Evolutionary conservation across 2,329 filamentous ascomycete species (phyloP).

Genomic region (Ilyonectria destructans): DNA sequence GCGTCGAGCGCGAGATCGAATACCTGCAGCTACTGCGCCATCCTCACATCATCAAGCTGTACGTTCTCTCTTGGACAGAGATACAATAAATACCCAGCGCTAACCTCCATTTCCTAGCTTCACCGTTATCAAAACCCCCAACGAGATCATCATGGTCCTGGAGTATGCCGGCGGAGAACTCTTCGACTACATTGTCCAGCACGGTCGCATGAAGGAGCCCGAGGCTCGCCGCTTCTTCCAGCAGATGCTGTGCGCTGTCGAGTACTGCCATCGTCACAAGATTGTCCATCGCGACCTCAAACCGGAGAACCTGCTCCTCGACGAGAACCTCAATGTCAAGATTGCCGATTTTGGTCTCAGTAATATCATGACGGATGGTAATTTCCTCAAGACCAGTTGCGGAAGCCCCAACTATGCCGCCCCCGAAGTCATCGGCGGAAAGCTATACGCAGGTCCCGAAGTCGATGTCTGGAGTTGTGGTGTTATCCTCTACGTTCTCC

Average conservation of each 20-base stretch:
- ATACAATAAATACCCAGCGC: background rate
- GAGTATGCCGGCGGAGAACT: constrained; percentile 97
- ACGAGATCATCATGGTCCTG: constrained; percentile 98
- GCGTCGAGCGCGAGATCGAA: constrained; percentile 98
- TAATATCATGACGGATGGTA: constrained; percentile 99
- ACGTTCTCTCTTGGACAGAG: constrained; percentile 54
- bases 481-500: constrained; percentile 88
- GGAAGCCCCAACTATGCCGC: constrained; percentile 99
- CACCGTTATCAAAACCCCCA: constrained; percentile 95
- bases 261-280: constrained; percentile 99
- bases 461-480: constrained; percentile 99
- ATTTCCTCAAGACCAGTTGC: constrained; percentile 98
- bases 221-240: constrained; percentile 99
- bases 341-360: constrained; percentile 99
- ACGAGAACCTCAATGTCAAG: constrained; percentile 97
- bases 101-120: constrained; percentile 69
- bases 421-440: constrained; percentile 97
- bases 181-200: constrained; percentile 97
- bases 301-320: constrained; percentile 95
- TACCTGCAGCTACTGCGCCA: constrained; percentile 96
- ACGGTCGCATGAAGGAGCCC: constrained; percentile 91
- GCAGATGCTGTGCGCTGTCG: constrained; percentile 98
- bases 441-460: constrained; percentile 96
- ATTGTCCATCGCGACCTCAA: constrained; percentile 98
- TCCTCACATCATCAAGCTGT: constrained; percentile 99